Base-by-base conservation (phyloP, 805 yeast species). In the Cyberlindnera subsufficiens region DNA sequence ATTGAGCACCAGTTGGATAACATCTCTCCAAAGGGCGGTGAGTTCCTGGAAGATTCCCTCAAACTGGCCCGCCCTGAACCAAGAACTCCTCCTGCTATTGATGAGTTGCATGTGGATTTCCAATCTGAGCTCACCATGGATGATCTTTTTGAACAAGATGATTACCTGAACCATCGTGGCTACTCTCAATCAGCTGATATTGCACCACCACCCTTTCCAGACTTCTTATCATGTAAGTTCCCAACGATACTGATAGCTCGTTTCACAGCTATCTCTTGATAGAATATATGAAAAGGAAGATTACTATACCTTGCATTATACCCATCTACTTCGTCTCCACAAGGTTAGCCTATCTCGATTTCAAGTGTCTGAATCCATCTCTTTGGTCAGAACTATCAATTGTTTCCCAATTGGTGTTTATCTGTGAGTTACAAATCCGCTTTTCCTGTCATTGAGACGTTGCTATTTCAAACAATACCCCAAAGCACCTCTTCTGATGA, bases 141-240 rank as follows among this genome's bases (percentile, higher is more conserved):
- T 10, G 32, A 36, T 27, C 38, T 27, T 6, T 36, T 36, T 33
- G 36, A 17, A 33, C 14, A 10, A 14, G 5, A 33, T 18, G 36
- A 33, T n/a, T 11, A 20, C 36, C 17, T 11, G 9, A 11, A 10
- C 25, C 14, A 17, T n/a, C 19, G n/a, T 30, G 25, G 9, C 7
- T 35, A 35, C 10, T 9, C 16, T 8, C 37, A 35, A 14, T 15
- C 30, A 20, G 17, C 25, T 17, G 37, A 35, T 4, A 4, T 17
- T 20, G 30, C 17, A 10, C 39, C 39, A 10, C 39, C 39, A 18
- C n/a, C 15, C 5, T 37, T 37, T 14, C 39, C 39, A 18, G 33
- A 37, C 33, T 30, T 30, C 27, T 37, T 37, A 37, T 30, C 34
- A 30, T 32, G 39, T 37, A 30, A 10, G 39, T 6, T 17, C 11